Base-by-base conservation (phyloP, 495 filamentous ascomycete species). In the Penicillium lividum region DNA sequence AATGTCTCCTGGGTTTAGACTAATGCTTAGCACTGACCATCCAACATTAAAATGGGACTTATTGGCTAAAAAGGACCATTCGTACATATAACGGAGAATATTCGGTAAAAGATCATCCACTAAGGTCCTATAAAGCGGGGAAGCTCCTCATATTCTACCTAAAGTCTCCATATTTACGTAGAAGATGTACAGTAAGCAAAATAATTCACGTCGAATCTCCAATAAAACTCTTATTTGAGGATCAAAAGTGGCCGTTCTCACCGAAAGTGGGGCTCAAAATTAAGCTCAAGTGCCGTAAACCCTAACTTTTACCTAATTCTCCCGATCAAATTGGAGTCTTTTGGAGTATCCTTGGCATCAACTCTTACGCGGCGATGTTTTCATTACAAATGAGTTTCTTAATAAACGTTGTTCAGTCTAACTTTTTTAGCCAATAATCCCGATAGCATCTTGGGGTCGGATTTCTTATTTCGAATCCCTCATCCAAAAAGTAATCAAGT, bases 291-390 rank as follows among this genome's bases (percentile, higher is more conserved):
- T 43, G 47, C 27, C 40, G 16, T 18, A n/a, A 53, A 61, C 42
- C 57, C 54, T 55, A 60, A 51, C 38, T 59, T 61, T 68, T 67
- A 67, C 63, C 54, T 68, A 67, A 68, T 64, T 15, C 18, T 59
- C 49, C 61, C 56, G 56, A 57, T 13, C 11, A 18, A 34, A 46
- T 67, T 67, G 66, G 64, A 46, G 64, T 68, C 40, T 31, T 16
- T 62, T 59, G 58, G 54, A 61, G 64, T 68, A 51, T 25, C 3
- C 50, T 43, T 57, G 49, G 49, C 45, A 48, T 25, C 48, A 51
- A 46, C 44, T 48, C 51, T 43, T 47, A 59, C 56, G 44, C 30
- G 47, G 53, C 61, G 29, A 49, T 56, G 57, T 64, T 51, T 54
- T 56, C 57, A 66, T 63, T 58, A 53, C 43, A 58, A 56, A 65